These are phyloP conservation scores for Melaleuca quinquenervia DNA, from an alignment of 345 rosid genomes.

Conservation along the genomic window DNA sequence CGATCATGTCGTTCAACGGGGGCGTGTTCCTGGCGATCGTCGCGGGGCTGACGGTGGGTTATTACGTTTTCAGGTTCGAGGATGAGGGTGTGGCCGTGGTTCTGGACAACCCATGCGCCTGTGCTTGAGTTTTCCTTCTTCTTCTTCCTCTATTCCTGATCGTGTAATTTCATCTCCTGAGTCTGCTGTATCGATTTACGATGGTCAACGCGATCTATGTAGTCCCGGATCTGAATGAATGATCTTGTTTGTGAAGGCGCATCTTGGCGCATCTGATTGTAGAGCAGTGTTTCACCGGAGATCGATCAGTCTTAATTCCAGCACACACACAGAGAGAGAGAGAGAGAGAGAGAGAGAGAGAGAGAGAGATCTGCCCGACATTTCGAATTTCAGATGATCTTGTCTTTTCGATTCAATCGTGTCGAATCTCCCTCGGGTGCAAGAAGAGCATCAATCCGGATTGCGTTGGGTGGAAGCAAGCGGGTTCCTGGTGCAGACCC, in stretches of 20 bases:
- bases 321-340: background rate
- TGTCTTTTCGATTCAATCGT: background rate
- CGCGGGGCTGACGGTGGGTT: conserved; percentile 53
- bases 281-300: background rate
- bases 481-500: background rate
- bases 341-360: too few relatives aligned
- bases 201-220: background rate
- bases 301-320: background rate
- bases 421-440: background rate
- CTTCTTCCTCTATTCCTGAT: background rate
- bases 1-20: conserved; percentile 80
- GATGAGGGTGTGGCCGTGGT: conserved; percentile 6
- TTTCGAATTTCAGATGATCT: background rate
- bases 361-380: background rate
- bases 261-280: background rate
- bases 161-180: background rate
- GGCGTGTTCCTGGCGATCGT: conserved; percentile 73
- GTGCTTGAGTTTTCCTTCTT: conserved; percentile 23
- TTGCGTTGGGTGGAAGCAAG: background rate
- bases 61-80: conserved; percentile 36
- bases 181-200: background rate
- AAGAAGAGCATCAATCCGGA: background rate
- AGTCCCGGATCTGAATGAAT: background rate
- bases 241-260: background rate
- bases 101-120: conserved; percentile 47